These are phyloP conservation scores for Aspergillus wentii DNA, from an alignment of 495 filamentous ascomycete species.

Conservation along the genomic window DNA sequence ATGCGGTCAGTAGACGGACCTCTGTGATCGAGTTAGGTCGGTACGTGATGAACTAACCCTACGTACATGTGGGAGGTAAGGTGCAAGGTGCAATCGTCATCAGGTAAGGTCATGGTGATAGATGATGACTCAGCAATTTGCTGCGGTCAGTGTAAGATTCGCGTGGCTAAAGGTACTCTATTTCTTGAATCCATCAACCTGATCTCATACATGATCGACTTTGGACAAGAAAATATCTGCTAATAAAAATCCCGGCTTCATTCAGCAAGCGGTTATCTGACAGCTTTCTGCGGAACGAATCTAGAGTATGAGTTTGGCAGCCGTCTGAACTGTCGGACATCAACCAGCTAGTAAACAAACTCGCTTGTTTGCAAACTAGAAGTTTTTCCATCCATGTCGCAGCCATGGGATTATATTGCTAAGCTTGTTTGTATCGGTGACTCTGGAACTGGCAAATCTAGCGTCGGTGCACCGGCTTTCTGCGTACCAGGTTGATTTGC, in stretches of 20 bases:
- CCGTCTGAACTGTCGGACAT: constrained; percentile 8
- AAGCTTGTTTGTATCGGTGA: constrained; percentile 98
- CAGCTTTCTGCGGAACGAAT: constrained; percentile 5
- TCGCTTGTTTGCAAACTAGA: background rate
- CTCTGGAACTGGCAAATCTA: constrained; percentile 87
- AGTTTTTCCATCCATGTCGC: constrained; percentile 52
- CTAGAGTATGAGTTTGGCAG: constrained; percentile 11
- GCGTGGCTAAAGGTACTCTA: no score
- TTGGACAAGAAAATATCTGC: no score
- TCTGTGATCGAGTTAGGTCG: no score
- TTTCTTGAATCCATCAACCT: no score
- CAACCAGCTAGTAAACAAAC: background rate
- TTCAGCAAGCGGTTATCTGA: constrained; percentile 1
- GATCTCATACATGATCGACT: no score
- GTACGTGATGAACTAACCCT: background rate
- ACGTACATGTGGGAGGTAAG: no score
- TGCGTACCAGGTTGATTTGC: background rate
- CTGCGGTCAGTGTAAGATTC: no score
- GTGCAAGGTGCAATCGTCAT: constrained; percentile 34
- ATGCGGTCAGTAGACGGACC: no score
- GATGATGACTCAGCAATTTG: constrained; percentile 41
- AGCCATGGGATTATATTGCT: constrained; percentile 96
- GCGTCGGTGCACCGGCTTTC: constrained; percentile 36
- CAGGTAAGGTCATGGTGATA: constrained; percentile 34
- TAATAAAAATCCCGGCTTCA: no score